Percentiles rank a stretch among this genome's conserved stretches.
These are phyloP conservation scores for Aspergillus fischeri DNA, from an alignment of 2,329 filamentous ascomycete species.

Conservation along the genomic window DNA sequence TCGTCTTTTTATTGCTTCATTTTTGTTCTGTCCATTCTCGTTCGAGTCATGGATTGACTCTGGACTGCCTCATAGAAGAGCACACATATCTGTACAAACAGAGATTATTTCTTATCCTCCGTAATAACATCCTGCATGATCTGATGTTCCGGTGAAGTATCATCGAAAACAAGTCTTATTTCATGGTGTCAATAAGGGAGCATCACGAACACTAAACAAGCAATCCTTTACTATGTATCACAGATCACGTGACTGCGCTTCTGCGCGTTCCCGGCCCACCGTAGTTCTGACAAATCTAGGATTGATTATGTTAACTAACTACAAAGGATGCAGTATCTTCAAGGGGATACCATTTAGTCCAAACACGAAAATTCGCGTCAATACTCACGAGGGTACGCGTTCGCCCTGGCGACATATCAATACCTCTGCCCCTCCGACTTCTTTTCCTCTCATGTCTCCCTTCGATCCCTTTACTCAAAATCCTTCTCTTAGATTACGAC, in stretches of 20 bases:
- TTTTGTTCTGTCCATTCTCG: not conserved
- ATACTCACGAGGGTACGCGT: slow-evolving; percentile 27
- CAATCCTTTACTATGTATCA: not conserved
- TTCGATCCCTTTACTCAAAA: slow-evolving; percentile 9
- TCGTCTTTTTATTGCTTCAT: not conserved
- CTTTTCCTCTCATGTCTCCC: slow-evolving; percentile 20
- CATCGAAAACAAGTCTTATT: not conserved
- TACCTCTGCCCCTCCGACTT: slow-evolving; percentile 28
- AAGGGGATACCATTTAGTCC: slow-evolving; percentile 25
- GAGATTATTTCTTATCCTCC: not conserved
- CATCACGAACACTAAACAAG: not conserved
- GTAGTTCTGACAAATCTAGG: not conserved
- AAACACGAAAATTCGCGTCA: slow-evolving; percentile 35
- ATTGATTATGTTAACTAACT: too few relatives aligned
- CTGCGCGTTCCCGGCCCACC: slow-evolving; percentile 13
- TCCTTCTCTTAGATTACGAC: slow-evolving; percentile 9
- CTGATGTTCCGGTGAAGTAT: not conserved
- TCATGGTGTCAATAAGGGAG: not conserved
- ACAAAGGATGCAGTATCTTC: slow-evolving; percentile 1
- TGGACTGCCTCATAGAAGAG: not conserved
- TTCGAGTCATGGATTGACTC: not conserved
- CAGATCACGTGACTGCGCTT: slow-evolving; percentile 1
- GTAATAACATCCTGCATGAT: not conserved
- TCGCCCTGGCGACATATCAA: slow-evolving; percentile 28
- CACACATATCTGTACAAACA: not conserved